phyloP scores from a whole-genome alignment of 441 rosid species.

The Brassica balearica region DNA sequence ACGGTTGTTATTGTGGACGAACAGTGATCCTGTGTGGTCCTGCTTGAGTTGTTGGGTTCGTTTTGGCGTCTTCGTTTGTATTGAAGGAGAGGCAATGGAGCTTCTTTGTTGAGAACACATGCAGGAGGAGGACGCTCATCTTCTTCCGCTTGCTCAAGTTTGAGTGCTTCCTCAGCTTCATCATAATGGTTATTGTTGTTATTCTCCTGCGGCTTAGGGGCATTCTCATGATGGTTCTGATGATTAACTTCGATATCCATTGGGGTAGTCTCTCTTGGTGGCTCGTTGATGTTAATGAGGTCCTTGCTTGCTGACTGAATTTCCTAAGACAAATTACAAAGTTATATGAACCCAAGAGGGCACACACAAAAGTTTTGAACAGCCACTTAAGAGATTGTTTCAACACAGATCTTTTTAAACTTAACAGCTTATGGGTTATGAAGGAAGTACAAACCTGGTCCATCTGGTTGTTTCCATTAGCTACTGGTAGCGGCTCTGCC shows the following conservation, averaged over 20 bases:
- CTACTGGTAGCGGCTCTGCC: slow-evolving; percentile 50
- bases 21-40: slow-evolving; percentile 66
- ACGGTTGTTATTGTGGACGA: slow-evolving; percentile 77
- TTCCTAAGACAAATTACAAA: slow-evolving; percentile 51
- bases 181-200: slow-evolving; percentile 6
- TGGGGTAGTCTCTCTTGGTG: slow-evolving; percentile 48
- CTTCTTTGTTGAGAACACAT: slow-evolving; percentile 69
- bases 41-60: slow-evolving; percentile 65
- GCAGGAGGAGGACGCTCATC: slow-evolving; percentile 59
- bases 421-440: background rate
- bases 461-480: slow-evolving; percentile 33
- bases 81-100: slow-evolving; percentile 69
- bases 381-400: slow-evolving; percentile 10
- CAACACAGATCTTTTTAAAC: background rate
- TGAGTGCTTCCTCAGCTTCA: slow-evolving; percentile 59
- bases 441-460: slow-evolving; percentile 58
- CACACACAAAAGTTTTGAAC: background rate
- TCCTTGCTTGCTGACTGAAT: slow-evolving; percentile 43
- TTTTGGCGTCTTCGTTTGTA: slow-evolving; percentile 72
- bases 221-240: slow-evolving; percentile 31
- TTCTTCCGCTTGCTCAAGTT: slow-evolving; percentile 43
- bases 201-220: slow-evolving; percentile 45
- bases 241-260: slow-evolving; percentile 30
- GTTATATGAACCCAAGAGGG: slow-evolving; percentile 10
- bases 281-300: slow-evolving; percentile 44